Base-by-base conservation (phyloP, 2,329 filamentous ascomycete species). In the Clathrospora elynae region DNA sequence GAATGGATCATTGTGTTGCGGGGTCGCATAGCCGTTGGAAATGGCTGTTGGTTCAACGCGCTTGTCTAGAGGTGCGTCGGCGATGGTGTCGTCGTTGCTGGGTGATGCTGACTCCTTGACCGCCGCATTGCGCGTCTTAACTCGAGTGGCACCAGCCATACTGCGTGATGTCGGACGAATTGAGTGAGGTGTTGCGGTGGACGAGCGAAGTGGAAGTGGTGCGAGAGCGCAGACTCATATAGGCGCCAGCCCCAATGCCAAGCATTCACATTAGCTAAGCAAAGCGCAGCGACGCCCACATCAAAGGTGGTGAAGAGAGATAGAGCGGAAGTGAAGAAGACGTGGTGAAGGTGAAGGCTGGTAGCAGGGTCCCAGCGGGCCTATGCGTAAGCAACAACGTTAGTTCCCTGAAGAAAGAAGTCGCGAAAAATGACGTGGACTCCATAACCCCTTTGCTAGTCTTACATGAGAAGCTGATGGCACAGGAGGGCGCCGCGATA, bases 131-230 rank as follows among this genome's bases (percentile, higher is more conserved):
- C 5, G 18, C 2, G 24, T 9, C 19, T 26, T 6, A 8, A 17
- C 11, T 9, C 48, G 30, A 5, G 52, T 48, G 2, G 35, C 16
- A 6, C 44, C 35, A 6, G 14, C 38, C 49, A 58, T 61, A 1
- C n/a, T n/a, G n/a, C n/a, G n/a, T n/a, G n/a, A n/a, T n/a, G n/a
- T n/a, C n/a, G n/a, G n/a, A n/a, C n/a, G n/a, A n/a, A n/a, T 9
- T 14, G 24, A 35, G 12, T 6, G 8, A 11, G 16, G 3, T 19
- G n/a, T 23, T 14, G 9, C 6, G 18, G 6, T 16, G 36, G 8
- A 16, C 2, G 6, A 13, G n/a, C 11, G 13, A 19, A 9, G 9
- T 7, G 22, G 13, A 12, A 31, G 3, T 18, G 17, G 28, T 3
- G 25, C 28, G 16, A 30, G 40, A 17, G 19, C n/a, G 14, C 8